A percentile compares a stretch with the other conserved stretches of the same genome.
These are phyloP conservation scores for Syzygium jambos DNA, from an alignment of 345 rosid species.

Conservation along the genomic window DNA sequence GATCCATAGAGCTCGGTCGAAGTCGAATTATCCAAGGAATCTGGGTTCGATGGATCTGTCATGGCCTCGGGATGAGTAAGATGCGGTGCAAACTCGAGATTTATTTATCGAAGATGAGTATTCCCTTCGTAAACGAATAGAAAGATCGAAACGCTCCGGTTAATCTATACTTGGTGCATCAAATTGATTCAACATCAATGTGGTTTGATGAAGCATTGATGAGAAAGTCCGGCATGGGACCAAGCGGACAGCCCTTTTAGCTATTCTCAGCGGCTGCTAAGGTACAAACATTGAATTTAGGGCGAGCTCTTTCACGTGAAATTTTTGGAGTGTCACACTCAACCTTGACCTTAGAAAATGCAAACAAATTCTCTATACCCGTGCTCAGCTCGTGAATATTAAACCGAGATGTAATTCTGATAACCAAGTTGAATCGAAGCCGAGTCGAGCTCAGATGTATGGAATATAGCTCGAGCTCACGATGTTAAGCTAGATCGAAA, in stretches of 20 bases:
- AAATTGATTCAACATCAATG: neutral
- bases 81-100: neutral
- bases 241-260: neutral
- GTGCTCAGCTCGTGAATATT: neutral
- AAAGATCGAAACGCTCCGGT: neutral
- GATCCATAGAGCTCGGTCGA: neutral
- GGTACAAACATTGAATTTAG: neutral
- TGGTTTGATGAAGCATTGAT: neutral
- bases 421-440: neutral
- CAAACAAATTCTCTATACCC: neutral
- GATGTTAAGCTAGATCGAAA: neutral
- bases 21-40: neutral
- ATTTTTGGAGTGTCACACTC: neutral
- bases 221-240: neutral
- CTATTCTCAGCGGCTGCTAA: neutral
- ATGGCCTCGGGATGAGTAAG: rapidly evolving
- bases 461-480: neutral
- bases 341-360: neutral
- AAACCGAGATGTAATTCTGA: neutral
- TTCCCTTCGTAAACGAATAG: neutral
- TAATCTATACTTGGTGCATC: neutral
- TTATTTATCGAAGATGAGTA: neutral
- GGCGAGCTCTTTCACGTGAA: neutral
- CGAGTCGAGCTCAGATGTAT: neutral
- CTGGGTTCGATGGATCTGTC: neutral